Conservation (phyloP, 345 rosid genomes). For the Cardamine occulta region DNA sequence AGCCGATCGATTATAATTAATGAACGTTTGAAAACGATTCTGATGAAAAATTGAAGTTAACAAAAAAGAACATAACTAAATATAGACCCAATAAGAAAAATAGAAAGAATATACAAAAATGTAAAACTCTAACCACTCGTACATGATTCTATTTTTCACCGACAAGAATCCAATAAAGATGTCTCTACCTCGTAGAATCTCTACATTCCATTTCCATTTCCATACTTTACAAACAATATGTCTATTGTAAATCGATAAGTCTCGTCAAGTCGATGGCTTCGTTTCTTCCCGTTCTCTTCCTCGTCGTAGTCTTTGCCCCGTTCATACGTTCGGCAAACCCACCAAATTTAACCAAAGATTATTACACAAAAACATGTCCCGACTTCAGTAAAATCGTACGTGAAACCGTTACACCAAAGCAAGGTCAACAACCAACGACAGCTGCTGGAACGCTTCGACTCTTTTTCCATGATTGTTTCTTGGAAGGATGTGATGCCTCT, state of each 20-base stretch:
- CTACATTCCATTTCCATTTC: conserved; percentile 11
- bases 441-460: conserved; percentile 60
- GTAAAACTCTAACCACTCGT: conserved; percentile 31
- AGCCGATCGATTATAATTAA: background rate
- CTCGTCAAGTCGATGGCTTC: conserved; percentile 28
- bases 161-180: conserved; percentile 22
- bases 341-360: conserved; percentile 32
- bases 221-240: background rate
- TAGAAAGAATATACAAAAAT: conserved; percentile 7
- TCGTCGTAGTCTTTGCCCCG: conserved; percentile 30
- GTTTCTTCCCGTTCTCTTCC: conserved; percentile 4
- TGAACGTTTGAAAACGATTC: background rate
- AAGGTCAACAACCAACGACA: conserved; percentile 49
- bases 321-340: conserved; percentile 8
- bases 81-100: conserved; percentile 15
- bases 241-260: conserved; percentile 1
- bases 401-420: conserved; percentile 45
- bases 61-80: background rate
- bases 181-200: conserved; percentile 22
- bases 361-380: conserved; percentile 58
- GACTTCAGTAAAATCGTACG: conserved; percentile 50
- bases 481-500: conserved; percentile 69
- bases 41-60: background rate
- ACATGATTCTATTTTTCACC: conserved; percentile 23
- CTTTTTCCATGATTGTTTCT: conserved; percentile 63